Base-by-base conservation (phyloP, 139 green algal species). In the Coelastrella sp. region DNA sequence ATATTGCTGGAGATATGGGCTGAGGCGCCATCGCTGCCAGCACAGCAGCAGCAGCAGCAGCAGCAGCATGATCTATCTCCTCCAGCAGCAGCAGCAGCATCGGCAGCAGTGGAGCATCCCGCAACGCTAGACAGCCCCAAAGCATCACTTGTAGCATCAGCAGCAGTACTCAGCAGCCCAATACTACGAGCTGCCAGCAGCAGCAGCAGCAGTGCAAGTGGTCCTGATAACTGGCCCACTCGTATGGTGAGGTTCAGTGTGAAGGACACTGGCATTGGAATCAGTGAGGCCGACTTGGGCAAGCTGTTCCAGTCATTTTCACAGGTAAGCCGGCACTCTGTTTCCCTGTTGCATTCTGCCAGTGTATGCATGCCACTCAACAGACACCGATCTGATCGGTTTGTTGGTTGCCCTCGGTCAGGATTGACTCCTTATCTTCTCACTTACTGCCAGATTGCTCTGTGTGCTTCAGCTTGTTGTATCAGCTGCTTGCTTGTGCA, bases 181-280 rank as follows among this genome's bases (percentile, higher is more conserved):
- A 13, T 23, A 25, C 17, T 25, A 11, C 38, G 11, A 83, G 76
- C 43, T 64, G 50, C 38, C 71, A 69, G 79, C 32, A 15, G 64
- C 59, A 64, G 73, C 76, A 35, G 32, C 5, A 21, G 76, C 66
- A 2, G 69, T 0, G 68, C 66, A 25, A 45, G 45, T 4, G 62
- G 57, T 6, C 35, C 68, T 27, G 78, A 50, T 15, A 43, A 82
- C 2, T 89, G 80, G 85, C 63, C 77, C 27, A 30, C 69, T 5
- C 27, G 69, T 63, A 64, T 41, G 50, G 62, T 97, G 13, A 88
- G 94, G 62, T 96, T 97, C 43, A 78, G 63, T 11, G 94, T 96
- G 25, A 79, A 84, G n/a, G 94, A 97, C 89, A 96, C 93, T 5
- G 94, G 94, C 48, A 96, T 97, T 50, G 94, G 94, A 37, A 96